Conservation (phyloP, 306 rosid genomes). For the Lathyrus sativus region DNA sequence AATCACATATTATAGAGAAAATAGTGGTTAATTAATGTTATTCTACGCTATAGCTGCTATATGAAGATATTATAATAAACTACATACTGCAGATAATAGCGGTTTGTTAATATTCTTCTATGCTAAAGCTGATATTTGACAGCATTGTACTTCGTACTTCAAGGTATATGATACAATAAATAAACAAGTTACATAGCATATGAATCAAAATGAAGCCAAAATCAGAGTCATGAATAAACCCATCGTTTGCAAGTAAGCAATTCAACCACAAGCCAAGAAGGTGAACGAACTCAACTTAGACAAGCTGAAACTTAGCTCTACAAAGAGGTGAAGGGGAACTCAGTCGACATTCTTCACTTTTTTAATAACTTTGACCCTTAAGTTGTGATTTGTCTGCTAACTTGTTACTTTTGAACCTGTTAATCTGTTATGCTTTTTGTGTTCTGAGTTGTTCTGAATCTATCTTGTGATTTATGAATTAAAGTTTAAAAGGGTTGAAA, state of each 20-base stretch:
- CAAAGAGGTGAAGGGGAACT: neutral
- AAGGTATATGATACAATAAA: neutral
- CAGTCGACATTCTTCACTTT: neutral
- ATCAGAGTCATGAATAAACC: neutral
- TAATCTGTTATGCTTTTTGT: neutral
- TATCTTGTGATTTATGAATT: neutral
- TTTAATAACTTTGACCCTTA: neutral
- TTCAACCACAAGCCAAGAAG: neutral
- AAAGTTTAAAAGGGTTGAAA: constrained; percentile 8
- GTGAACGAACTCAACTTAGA: neutral
- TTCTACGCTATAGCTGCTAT: neutral
- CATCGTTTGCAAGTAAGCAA: constrained; percentile 5
- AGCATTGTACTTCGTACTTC: neutral
- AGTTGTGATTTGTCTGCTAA: neutral
- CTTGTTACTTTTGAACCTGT: neutral
- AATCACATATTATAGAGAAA: neutral
- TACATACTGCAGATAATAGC: neutral
- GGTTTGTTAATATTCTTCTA: neutral
- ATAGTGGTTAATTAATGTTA: neutral
- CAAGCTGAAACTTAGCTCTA: neutral
- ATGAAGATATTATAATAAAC: neutral
- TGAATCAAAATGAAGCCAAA: neutral
- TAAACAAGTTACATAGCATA: neutral
- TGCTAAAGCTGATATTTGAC: neutral
- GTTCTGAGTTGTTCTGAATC: neutral